These are phyloP conservation scores for Globisporangium canariense DNA, from an alignment of 352 stramenopile genomes.

Conservation along the genomic window DNA sequence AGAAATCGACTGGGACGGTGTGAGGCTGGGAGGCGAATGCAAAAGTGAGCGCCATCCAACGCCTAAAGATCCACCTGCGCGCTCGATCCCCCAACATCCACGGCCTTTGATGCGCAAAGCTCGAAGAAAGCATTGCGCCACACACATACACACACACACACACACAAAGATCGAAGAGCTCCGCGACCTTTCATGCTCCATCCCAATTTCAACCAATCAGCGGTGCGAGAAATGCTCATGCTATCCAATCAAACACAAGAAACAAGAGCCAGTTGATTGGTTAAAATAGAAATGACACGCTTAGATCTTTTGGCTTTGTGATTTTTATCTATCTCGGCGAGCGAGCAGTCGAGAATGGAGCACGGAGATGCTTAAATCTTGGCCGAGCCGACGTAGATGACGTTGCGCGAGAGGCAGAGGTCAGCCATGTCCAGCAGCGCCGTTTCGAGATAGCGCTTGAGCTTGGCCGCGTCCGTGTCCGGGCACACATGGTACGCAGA, in stretches of 20 bases:
- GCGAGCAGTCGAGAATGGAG: neutral
- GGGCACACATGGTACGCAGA: slow-evolving; percentile 84
- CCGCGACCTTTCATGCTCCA: slow-evolving; percentile 27
- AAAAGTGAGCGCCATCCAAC: slow-evolving; percentile 15
- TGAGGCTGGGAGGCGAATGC: slow-evolving; percentile 15
- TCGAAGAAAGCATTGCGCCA: slow-evolving; percentile 13
- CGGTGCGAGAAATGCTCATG: too few species aligned
- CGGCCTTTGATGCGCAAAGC: slow-evolving; percentile 13
- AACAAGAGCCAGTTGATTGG: slow-evolving; percentile 23
- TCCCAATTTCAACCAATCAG: neutral
- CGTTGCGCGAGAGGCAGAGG: slow-evolving; percentile 87
- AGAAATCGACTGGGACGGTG: neutral
- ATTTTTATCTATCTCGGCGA: neutral
- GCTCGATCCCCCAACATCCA: neutral
- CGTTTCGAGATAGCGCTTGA: slow-evolving; percentile 92
- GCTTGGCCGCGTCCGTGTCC: slow-evolving; percentile 74
- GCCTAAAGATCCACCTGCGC: neutral
- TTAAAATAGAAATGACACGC: slow-evolving; percentile 7
- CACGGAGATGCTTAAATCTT: slow-evolving; percentile 62
- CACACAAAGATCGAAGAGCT: slow-evolving; percentile 20
- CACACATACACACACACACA: slow-evolving; percentile 10
- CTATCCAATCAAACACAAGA: slow-evolving; percentile 13
- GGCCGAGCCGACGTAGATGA: slow-evolving; percentile 86
- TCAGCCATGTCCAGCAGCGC: slow-evolving; percentile 95
- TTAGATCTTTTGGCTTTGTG: neutral